Evolutionary conservation across 495 filamentous ascomycete genomes (phyloP), one percentile per base, ranked within the genome.

Genomic region (Tetracladium marchalianum): DNA sequence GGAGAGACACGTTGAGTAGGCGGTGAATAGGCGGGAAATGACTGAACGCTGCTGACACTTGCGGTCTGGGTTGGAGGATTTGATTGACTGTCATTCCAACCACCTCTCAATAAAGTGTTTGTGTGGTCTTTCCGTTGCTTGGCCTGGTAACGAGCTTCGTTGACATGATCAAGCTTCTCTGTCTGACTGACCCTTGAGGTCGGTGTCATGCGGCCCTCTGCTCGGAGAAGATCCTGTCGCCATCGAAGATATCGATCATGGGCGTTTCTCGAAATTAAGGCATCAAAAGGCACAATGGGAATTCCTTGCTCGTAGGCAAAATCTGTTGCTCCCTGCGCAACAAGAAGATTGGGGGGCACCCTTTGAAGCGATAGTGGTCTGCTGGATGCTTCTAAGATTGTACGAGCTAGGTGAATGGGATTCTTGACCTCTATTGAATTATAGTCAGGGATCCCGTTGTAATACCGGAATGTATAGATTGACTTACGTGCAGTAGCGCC

Each of bases 301-400:
- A 97, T 73, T 2, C 84, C 79, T 41, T 86, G 72, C 39, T 90
- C 78, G 43, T 75, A 81, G 7, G 92, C 92, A 61, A 93, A 98
- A 17, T 84, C 78, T 15, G 72, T 80, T 8, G 92, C 92, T 10
- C 92, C 92, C 45, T 81, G 65, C 31, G 85, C 88, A 13, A 90
- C 84, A 2, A 98, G 74, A 31, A 97, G 76, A 54, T 97, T 95
- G 5, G 92, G 93, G 13, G 93, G 90, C 9, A 98, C 87, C 27
- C 93, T 81, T 41, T 82, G 78, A 43, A 95, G 73, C 6, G 86
- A 85, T 16, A 96, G 66, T 3, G 80, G 75, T 46, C 75, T 70
- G 36, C 73, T 80, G 22, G 87, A 82, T 35, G 76, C 68, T 17
- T 95, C 84, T 11, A 94, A 80, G 36, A 98, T 77, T 12, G 81